phyloP scores from a whole-genome alignment of 1,139 yeast species.

The Candida albicans region DNA sequence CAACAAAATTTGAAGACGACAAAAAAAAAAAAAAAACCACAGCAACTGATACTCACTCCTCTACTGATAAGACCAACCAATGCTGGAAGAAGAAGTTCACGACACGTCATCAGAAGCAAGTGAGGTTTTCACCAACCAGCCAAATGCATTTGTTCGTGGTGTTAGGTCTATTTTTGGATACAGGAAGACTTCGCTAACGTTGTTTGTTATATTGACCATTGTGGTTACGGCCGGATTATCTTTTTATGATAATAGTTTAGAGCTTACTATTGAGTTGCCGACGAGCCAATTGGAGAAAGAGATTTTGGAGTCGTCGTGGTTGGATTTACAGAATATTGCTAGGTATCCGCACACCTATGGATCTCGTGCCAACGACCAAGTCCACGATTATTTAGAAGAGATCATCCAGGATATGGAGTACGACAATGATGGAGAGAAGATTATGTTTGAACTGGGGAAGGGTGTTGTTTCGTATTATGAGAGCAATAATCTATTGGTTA shows the following conservation, averaged over 20 bases:
- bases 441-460: slow-evolving; percentile 37
- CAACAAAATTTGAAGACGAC: too few relatives aligned
- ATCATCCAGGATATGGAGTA: slow-evolving; percentile 43
- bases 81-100: too few relatives aligned
- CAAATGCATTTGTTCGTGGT: slow-evolving; percentile 29
- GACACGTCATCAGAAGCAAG: too few relatives aligned
- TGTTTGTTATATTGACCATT: slow-evolving; percentile 46
- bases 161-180: slow-evolving; percentile 51
- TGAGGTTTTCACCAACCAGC: slow-evolving; percentile 5
- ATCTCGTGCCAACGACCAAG: slow-evolving; percentile 71
- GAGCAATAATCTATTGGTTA: slow-evolving; percentile 73
- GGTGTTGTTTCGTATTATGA: slow-evolving; percentile 62
- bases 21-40: too few relatives aligned
- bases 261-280: slow-evolving; percentile 44
- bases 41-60: too few relatives aligned
- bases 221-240: slow-evolving; percentile 32
- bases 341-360: slow-evolving; percentile 72
- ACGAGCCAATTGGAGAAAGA: slow-evolving; percentile 31
- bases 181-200: slow-evolving; percentile 58
- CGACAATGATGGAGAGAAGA: slow-evolving; percentile 39
- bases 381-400: slow-evolving; percentile 63
- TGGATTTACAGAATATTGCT: slow-evolving; percentile 67
- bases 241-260: slow-evolving; percentile 34
- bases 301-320: slow-evolving; percentile 58
- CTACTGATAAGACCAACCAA: too few relatives aligned